Evolutionary conservation across 176 grass and related monocot genomes (phyloP).

Genomic region (Oryza punctata): DNA sequence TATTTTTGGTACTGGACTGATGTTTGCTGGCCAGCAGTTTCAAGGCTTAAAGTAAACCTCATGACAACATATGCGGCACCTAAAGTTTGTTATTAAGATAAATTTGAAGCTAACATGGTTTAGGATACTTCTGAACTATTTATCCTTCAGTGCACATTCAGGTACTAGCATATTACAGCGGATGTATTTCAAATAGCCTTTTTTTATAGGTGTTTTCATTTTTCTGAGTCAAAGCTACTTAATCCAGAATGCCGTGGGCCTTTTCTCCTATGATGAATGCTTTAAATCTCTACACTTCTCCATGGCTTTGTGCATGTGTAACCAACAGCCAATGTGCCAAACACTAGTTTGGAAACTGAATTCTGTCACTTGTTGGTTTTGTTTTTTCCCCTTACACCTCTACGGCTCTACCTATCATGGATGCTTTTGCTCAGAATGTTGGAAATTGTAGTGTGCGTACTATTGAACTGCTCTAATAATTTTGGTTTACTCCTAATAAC

Average conservation of each 20-base stretch:
- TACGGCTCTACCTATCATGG: not conserved
- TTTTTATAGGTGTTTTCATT: not conserved
- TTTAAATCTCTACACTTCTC: not conserved
- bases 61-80: not conserved
- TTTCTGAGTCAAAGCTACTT: not conserved
- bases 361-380: not conserved
- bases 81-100: not conserved
- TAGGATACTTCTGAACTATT: not conserved
- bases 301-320: not conserved
- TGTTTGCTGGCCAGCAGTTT: not conserved
- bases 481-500: not conserved
- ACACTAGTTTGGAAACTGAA: not conserved
- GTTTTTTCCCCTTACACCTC: not conserved
- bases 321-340: not conserved
- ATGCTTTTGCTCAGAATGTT: not conserved
- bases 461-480: not conserved
- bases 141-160: not conserved
- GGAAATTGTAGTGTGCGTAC: not conserved
- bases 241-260: not conserved
- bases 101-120: not conserved
- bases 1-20: not conserved
- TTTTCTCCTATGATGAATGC: not conserved
- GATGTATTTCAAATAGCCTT: not conserved
- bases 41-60: not conserved
- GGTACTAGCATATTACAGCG: too few relatives aligned